phyloP scores from a whole-genome alignment of 1,284 basidiomycete species.

The Cutaneotrichosporon sp. region DNA sequence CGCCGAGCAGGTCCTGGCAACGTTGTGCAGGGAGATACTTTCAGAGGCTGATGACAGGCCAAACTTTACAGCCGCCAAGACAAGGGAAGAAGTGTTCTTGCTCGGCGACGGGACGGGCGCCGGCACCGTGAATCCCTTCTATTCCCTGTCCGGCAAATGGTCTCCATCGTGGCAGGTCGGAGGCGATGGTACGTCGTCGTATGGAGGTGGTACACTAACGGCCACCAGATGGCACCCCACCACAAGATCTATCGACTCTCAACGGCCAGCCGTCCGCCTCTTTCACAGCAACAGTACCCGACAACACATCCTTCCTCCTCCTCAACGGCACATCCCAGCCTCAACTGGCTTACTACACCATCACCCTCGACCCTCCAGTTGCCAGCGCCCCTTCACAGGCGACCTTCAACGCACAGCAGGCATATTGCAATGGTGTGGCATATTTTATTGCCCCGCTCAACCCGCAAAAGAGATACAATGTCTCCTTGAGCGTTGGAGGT shows the following conservation, averaged over 20 bases:
- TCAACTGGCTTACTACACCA: not conserved
- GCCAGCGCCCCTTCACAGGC: not conserved
- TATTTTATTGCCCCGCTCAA: constrained; percentile 1
- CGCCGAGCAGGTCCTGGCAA: no score
- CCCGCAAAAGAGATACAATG: not conserved
- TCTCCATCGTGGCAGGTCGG: not conserved
- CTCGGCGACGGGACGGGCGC: not conserved
- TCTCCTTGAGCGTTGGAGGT: not conserved
- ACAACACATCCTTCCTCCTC: constrained; percentile 9
- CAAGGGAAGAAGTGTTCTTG: not conserved
- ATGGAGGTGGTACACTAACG: no score
- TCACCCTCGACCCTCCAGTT: not conserved
- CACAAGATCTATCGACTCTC: not conserved
- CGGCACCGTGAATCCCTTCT: not conserved
- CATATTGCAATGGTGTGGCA: not conserved
- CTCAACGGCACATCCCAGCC: constrained; percentile 11
- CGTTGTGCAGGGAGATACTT: not conserved
- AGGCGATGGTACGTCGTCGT: constrained; percentile 3
- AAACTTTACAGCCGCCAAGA: not conserved
- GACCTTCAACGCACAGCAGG: not conserved
- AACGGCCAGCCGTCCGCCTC: not conserved
- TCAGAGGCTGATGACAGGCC: not conserved
- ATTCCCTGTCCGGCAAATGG: not conserved
- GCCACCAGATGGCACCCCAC: not conserved
- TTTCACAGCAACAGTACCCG: not conserved